Base-by-base conservation (phyloP, 2,329 filamentous ascomycete genomes). In the Colletotrichum nymphaeae region DNA sequence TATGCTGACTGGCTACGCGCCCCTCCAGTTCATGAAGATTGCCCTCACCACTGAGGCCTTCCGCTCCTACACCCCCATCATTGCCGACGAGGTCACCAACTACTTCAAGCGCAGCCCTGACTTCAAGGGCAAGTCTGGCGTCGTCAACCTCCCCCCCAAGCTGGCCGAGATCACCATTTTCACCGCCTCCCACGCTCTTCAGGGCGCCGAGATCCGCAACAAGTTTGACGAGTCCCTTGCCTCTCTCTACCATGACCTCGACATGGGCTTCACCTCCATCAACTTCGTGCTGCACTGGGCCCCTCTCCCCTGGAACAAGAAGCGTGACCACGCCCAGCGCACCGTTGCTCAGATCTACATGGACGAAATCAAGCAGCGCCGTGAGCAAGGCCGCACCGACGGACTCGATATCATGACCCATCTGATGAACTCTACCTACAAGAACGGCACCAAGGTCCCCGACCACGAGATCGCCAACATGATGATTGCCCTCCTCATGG, bases 401-500 rank as follows among this genome's bases (percentile, higher is more conserved):
- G 84, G 88, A 73, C 87, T 89, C 63, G 95, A 97, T 83, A 97
- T 97, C 88, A 95, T 97, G 83, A 95, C 93, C 91, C 95, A 97
- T 79, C 86, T 97, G 76, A 97, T 97, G 94, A 91, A 91, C 77
- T 94, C 92, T 78, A 88, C 86, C 28, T 97, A 97, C 89, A 97
- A 97, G 86, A 90, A 96, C 77, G 95, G 94, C 77, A 91, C 86
- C 52, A 87, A 87, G 6, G 88, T 97, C n/a, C 93, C 95, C 19
- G 95, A 97, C 80, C 88, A 93, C 78, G 94, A 97, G 83, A 90
- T 97, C 72, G 94, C 95, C 26, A 93, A 97, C 84, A 96, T 97
- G 90, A 96, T 97, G 94, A 97, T 97, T 83, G 94, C 94, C 6
- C 89, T 97, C 26, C 90, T 97, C 75, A 97, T 97, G 94, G 95